Base-by-base conservation (phyloP, 1,284 basidiomycete species). In the Gomphus bonarii region DNA sequence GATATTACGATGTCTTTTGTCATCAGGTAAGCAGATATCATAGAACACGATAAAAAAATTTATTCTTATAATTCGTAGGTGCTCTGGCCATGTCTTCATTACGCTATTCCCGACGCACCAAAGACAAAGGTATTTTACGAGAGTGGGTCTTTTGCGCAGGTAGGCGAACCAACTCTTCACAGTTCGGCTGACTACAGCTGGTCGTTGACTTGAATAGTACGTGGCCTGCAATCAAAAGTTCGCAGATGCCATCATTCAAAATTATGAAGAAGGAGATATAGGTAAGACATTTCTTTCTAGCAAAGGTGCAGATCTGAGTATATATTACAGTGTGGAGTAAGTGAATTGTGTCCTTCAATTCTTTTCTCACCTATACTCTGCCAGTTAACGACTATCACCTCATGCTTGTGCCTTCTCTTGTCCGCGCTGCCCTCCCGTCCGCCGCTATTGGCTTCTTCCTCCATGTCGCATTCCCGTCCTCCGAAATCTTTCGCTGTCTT, bases 391-490 rank as follows among this genome's bases (percentile, higher is more conserved):
- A 91, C 69, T 91, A 91, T 66, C 91, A 94, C 65, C 80, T 94
- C 44, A 84, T 93, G 74, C 81, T 94, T 35, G 77, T 93, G 18
- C 91, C 91, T 0, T 73, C 76, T 33, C 80, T 94, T 70, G 76
- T 94, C 20, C 83, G 90, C 36, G 70, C 71, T 46, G 71, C 73
- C 43, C 70, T 81, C 18, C 80, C 84, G 0, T 76, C 77, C 25
- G 83, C 86, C 0, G 81, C 85, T 30, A 90, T 94, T 61, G 89
- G 90, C 0, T 91, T 93, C 74, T 93, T 94, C 74, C 78, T 92
- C 70, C 90, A 93, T 65, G 89, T 92, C 61, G 86, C 91, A 1
- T 94, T 93, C 70, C 91, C 91, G 0, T 85, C 82, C 9, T 89
- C 86, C 22, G 91, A 94, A 69, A 90, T 93, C 60, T 92, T 93